These are phyloP conservation scores for Aspergillus oerlinghausenensis DNA, from an alignment of 2,329 filamentous ascomycete genomes.

Conservation along the genomic window DNA sequence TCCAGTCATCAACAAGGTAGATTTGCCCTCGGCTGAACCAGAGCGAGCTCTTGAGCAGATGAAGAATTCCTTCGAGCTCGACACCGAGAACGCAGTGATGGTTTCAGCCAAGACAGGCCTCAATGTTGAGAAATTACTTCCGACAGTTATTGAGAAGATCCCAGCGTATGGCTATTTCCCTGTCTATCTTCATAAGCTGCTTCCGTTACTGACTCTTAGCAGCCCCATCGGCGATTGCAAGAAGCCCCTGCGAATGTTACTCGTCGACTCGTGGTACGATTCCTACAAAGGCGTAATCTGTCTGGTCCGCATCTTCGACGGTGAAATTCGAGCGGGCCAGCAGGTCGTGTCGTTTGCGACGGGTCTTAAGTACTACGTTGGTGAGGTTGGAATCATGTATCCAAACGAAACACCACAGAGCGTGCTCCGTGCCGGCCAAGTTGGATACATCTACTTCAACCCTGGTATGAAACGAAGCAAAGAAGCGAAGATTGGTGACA, in stretches of 20 bases:
- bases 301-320: conserved; percentile 87
- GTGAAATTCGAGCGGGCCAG: conserved; percentile 75
- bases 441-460: conserved; percentile 96
- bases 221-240: conserved; percentile 66
- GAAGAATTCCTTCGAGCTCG: conserved; percentile 78
- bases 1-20: conserved; percentile 95
- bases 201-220: conserved; percentile 15
- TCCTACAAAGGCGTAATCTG: conserved; percentile 91
- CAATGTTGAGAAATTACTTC: conserved; percentile 78
- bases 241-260: conserved; percentile 73
- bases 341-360: conserved; percentile 85
- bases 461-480: conserved; percentile 96
- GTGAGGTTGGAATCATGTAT: conserved; percentile 96
- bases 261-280: conserved; percentile 98
- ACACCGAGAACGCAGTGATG: conserved; percentile 66
- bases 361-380: conserved; percentile 82
- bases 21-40: conserved; percentile 85
- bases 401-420: conserved; percentile 79
- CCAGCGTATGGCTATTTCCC: conserved; percentile 52
- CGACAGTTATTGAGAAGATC: conserved; percentile 78
- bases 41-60: conserved; percentile 82
- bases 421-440: conserved; percentile 80
- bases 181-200: not conserved
- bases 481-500: conserved; percentile 94
- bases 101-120: conserved; percentile 93